Percentiles rank a stretch among this genome's conserved stretches.
Evolutionary conservation across 345 rosid species (phyloP).

Genomic region (Populus nigra): DNA sequence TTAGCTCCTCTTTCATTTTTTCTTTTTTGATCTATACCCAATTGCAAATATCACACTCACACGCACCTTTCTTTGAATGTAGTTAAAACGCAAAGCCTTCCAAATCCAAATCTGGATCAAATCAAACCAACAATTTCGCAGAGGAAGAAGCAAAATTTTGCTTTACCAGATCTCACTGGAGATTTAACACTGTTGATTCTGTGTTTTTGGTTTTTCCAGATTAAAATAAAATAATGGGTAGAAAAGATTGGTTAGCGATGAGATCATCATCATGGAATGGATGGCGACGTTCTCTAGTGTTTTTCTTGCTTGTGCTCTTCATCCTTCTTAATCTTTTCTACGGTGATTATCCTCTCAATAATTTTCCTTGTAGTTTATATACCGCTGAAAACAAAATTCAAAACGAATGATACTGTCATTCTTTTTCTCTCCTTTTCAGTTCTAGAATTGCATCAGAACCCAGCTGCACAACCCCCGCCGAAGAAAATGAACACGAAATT

Average conservation of each 20-base stretch:
- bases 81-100: not conserved
- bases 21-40: too few relatives aligned
- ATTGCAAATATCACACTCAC: not conserved
- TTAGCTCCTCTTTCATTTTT: too few relatives aligned
- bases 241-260: constrained; percentile 23
- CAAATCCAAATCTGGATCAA: not conserved
- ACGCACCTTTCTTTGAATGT: not conserved
- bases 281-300: constrained; percentile 63
- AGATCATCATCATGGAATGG: constrained; percentile 50
- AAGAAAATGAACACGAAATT: constrained; percentile 45
- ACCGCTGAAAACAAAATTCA: not conserved
- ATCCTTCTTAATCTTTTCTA: constrained; percentile 57
- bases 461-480: constrained; percentile 20
- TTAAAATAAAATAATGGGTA: not conserved
- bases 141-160: not conserved
- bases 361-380: not conserved
- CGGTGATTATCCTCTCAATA: constrained; percentile 26
- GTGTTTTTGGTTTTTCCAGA: not conserved
- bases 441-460: constrained; percentile 43
- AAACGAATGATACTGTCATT: not conserved
- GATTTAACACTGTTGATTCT: not conserved
- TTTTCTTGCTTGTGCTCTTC: constrained; percentile 48
- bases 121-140: not conserved
- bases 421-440: constrained; percentile 20
- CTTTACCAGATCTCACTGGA: not conserved